phyloP scores from a whole-genome alignment of 2,329 filamentous ascomycete genomes.

The Harringtonia lauricola region DNA sequence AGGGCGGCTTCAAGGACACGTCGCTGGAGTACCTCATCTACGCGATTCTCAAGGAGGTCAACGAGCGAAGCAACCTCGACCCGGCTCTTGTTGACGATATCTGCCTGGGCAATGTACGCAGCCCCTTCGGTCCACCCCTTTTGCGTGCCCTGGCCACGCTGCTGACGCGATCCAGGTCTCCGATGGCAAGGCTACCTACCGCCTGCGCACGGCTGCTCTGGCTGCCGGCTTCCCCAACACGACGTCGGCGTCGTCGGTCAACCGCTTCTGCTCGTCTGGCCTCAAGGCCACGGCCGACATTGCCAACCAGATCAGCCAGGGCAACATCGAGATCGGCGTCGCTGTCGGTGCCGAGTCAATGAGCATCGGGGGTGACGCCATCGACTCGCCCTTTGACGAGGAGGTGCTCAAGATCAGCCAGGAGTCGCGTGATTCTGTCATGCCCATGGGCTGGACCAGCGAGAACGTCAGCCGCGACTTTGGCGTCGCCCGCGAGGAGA shows the following conservation, averaged over 20 bases:
- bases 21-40: constrained; percentile 78
- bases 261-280: constrained; percentile 95
- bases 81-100: constrained; percentile 80
- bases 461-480: constrained; percentile 95
- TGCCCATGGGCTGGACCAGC: constrained; percentile 96
- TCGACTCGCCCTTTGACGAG: constrained; percentile 65
- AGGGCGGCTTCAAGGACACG: constrained; percentile 94
- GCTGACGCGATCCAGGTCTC: constrained; percentile 47
- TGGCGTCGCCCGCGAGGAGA: constrained; percentile 63
- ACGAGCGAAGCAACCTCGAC: constrained; percentile 64
- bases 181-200: constrained; percentile 80
- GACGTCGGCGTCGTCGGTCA: constrained; percentile 66
- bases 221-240: constrained; percentile 93
- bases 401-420: constrained; percentile 60
- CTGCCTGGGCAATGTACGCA: constrained; percentile 70
- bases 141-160: background rate
- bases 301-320: constrained; percentile 70
- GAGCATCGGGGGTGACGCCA: constrained; percentile 59
- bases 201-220: constrained; percentile 76
- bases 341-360: constrained; percentile 86
- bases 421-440: constrained; percentile 75
- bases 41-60: constrained; percentile 67
- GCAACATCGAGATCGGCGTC: constrained; percentile 77
- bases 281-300: constrained; percentile 94
- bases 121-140: background rate